phyloP scores from a whole-genome alignment of 805 yeast species.

The Yarrowia sp. region DNA sequence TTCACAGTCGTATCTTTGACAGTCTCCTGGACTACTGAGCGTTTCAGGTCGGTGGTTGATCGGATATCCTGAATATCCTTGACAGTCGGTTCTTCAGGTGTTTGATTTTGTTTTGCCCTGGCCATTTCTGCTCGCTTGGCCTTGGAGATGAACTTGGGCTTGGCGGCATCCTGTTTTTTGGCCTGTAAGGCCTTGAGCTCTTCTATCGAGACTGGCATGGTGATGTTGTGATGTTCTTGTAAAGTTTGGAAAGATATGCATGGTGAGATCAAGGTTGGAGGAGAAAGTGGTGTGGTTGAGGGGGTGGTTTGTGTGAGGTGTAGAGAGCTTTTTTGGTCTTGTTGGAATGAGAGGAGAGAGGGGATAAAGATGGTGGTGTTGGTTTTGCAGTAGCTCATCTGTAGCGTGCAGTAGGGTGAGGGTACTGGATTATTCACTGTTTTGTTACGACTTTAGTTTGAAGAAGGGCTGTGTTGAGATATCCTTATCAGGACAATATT shows the following conservation, averaged over 20 bases:
- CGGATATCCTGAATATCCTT: not conserved
- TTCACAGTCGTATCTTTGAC: not conserved
- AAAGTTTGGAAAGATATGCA: not conserved
- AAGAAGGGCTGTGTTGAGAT: too few species aligned
- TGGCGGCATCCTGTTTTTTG: constrained; percentile 30
- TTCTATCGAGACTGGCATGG: constrained; percentile 37
- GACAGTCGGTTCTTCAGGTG: not conserved
- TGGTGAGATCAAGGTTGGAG: not conserved
- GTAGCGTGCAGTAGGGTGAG: too few species aligned
- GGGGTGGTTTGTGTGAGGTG: not conserved
- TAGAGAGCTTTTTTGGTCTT: too few species aligned
- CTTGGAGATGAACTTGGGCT: constrained; percentile 49
- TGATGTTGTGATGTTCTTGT: not conserved
- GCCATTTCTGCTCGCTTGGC: constrained; percentile 29
- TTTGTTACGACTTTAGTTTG: too few species aligned
- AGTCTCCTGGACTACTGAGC: constrained; percentile 9
- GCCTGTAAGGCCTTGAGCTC: constrained; percentile 34
- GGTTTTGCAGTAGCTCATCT: too few species aligned
- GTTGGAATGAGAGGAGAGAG: too few species aligned
- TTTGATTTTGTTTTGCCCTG: not conserved
- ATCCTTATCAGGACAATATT: too few species aligned
- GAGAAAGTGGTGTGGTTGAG: too few species aligned
- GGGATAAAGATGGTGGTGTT: too few species aligned
- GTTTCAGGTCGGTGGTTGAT: not conserved
- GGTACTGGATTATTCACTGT: too few species aligned